phyloP scores from a whole-genome alignment of 2,329 filamentous ascomycete species.

The Cladorrhinum sp. region DNA sequence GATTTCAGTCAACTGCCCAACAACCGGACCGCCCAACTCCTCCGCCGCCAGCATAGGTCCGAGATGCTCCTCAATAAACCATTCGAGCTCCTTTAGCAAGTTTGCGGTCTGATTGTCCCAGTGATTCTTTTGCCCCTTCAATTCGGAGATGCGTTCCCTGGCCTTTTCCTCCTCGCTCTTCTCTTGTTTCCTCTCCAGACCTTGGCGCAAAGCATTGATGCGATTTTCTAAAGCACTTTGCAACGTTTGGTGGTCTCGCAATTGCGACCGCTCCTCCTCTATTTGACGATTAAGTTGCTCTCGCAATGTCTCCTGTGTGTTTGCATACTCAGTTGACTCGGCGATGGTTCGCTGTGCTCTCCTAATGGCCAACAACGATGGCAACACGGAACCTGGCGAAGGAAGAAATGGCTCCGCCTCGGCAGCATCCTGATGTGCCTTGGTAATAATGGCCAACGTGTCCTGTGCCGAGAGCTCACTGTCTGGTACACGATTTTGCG shows the following conservation, averaged over 20 bases:
- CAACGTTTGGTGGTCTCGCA: slow-evolving; percentile 56
- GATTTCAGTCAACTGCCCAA: slow-evolving; percentile 68
- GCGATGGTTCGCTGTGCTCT: slow-evolving; percentile 62
- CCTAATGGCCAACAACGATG: slow-evolving; percentile 68
- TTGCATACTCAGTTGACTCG: slow-evolving; percentile 61
- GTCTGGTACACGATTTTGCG: slow-evolving; percentile 9
- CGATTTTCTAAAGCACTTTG: slow-evolving; percentile 53
- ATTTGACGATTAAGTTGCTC: slow-evolving; percentile 46
- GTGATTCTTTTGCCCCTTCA: slow-evolving; percentile 55
- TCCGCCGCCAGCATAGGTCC: slow-evolving; percentile 78
- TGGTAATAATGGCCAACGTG: slow-evolving; percentile 52
- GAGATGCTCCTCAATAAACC: slow-evolving; percentile 68
- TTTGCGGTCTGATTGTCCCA: slow-evolving; percentile 61
- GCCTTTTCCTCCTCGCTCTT: slow-evolving; percentile 61
- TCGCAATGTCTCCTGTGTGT: slow-evolving; percentile 41
- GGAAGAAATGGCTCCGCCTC: slow-evolving; percentile 64
- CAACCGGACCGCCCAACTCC: slow-evolving; percentile 77
- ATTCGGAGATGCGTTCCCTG: slow-evolving; percentile 58
- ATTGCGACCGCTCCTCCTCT: slow-evolving; percentile 48
- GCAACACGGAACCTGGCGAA: slow-evolving; percentile 63
- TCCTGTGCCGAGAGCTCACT: slow-evolving; percentile 30
- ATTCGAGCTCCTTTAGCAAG: slow-evolving; percentile 62
- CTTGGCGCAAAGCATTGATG: slow-evolving; percentile 56
- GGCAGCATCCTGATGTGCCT: slow-evolving; percentile 64
- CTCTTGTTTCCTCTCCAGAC: slow-evolving; percentile 54